Evolutionary conservation across 139 green algal species (phyloP), one percentile per base, ranked within the genome.

Genomic region (Chlamydomonas sp.): DNA sequence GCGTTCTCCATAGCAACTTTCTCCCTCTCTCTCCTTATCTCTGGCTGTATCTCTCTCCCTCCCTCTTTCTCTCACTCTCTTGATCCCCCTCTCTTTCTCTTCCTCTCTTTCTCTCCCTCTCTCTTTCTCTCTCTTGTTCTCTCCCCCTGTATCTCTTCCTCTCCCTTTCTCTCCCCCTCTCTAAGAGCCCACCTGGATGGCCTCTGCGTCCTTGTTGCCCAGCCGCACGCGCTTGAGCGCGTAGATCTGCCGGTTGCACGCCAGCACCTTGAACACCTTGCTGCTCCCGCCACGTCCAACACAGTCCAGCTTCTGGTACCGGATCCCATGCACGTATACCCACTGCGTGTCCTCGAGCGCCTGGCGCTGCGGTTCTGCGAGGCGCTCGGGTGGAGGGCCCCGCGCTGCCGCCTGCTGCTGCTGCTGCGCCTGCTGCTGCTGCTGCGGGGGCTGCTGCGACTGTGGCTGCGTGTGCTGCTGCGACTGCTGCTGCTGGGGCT

Each of bases 231-330:
- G 86, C 83, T 98, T 98, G 10, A 98, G 76, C 5, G 93, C 93
- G 71, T 91, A 97, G 38, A 96, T 96, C 78, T 93, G 91, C 34
- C 85, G 83, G 72, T 90, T 89, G 35, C 87, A 90, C 24, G 84
- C 89, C 71, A 98, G 91, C 31, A 98, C 92, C 84, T 96, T 96
- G 76, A 88, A 96, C 1, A 96, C 94, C 77, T 97, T 97, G 84
- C 84, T 93, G 80, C 78, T 91, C 75, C 94, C 94, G 2, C 94
- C 94, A 22, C 89, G 80, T 0, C 94, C 94, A 20, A 97, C 86
- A 58, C 89, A 91, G 77, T 97, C 88, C 58, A 98, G 85, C 81
- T 97, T 97, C 68, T 87, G 87, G 79, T 98, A 98, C 2, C 73
- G 59, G 3, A 87, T 84, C 35, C 79, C 79, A 24, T 88, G 83